phyloP scores from a whole-genome alignment of 148 eudicot genomes.

The Limonium bicolor region DNA sequence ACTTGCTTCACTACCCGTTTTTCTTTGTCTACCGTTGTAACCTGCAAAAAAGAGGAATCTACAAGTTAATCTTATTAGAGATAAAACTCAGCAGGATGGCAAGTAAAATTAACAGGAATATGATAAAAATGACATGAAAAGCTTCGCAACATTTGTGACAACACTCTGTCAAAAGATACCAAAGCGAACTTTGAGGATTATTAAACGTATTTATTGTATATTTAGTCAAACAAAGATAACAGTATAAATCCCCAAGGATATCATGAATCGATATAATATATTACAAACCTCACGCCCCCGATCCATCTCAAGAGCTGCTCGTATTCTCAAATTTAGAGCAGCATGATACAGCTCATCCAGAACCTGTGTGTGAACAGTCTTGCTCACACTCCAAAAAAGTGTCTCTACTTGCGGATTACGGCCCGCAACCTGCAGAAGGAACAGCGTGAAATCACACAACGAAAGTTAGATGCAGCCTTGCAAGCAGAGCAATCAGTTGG shows the following conservation, averaged over 20 bases:
- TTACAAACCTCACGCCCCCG: constrained; percentile 52
- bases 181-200: too few species aligned
- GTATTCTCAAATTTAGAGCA: constrained; percentile 57
- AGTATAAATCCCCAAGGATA: background rate
- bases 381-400: constrained; percentile 46
- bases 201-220: too few species aligned
- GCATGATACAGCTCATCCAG: constrained; percentile 86
- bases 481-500: too few species aligned
- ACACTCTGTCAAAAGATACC: too few species aligned
- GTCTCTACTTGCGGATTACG: constrained; percentile 23
- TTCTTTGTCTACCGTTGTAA: too few species aligned
- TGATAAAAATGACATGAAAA: too few species aligned
- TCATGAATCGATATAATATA: background rate
- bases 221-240: too few species aligned
- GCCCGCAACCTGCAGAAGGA: constrained; percentile 37
- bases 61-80: too few species aligned
- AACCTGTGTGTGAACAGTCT: constrained; percentile 38
- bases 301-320: constrained; percentile 42
- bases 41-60: too few species aligned
- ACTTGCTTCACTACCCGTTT: constrained; percentile 30
- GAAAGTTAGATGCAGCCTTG: background rate
- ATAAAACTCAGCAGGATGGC: too few species aligned
- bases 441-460: background rate
- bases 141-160: too few species aligned
- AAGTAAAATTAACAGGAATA: too few species aligned